Evolutionary conservation across 768 basidiomycete species (phyloP).

Genomic region (Agrocybe praecox): DNA sequence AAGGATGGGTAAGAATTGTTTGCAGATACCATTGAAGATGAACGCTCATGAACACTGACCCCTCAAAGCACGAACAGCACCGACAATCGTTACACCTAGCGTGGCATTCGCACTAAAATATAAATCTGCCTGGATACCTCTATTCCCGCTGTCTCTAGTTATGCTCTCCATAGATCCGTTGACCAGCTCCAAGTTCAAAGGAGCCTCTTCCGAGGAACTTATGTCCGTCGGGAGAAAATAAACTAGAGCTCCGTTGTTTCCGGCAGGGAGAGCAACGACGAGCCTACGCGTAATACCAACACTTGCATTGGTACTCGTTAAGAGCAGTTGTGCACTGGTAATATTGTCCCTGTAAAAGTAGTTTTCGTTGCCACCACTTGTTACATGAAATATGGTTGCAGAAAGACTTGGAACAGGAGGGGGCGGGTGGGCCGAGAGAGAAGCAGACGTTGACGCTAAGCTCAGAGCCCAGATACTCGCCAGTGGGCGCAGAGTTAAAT

Average conservation of each 20-base stretch:
- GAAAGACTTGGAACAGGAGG: background rate
- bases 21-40: too few relatives aligned
- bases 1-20: too few relatives aligned
- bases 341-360: constrained; percentile 42
- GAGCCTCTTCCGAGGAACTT: background rate
- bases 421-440: background rate
- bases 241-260: constrained; percentile 42
- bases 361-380: constrained; percentile 43
- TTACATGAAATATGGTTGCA: constrained; percentile 28
- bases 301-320: constrained; percentile 29
- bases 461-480: background rate
- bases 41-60: constrained; percentile 28
- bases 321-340: constrained; percentile 40
- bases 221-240: constrained; percentile 37
- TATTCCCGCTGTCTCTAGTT: constrained; percentile 25
- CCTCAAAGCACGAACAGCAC: constrained; percentile 43
- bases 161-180: constrained; percentile 23
- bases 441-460: background rate
- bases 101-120: constrained; percentile 33
- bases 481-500: background rate
- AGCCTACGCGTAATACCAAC: constrained; percentile 30
- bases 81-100: constrained; percentile 43
- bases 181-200: constrained; percentile 18
- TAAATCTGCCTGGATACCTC: constrained; percentile 39
- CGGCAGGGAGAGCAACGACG: constrained; percentile 44